A percentile compares a stretch with the other conserved stretches of the same genome.
These are phyloP conservation scores for Daldinia decipiens DNA, from an alignment of 495 filamentous ascomycete species.

Conservation along the genomic window DNA sequence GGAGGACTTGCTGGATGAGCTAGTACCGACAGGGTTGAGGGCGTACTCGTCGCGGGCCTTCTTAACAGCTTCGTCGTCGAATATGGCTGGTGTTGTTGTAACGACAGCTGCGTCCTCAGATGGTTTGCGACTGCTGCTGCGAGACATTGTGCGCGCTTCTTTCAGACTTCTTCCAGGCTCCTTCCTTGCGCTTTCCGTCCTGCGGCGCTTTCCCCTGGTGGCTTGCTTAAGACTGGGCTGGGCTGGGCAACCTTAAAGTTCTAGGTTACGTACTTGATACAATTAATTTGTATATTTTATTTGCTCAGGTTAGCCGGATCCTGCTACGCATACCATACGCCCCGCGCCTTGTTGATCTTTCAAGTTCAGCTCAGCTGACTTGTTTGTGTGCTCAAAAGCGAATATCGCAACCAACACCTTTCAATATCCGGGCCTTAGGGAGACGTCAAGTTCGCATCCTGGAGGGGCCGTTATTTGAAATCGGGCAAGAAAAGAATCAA, in stretches of 20 bases:
- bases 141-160: conserved; percentile 25
- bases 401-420: conserved; percentile 14
- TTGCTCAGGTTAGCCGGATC: neutral
- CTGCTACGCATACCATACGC: conserved; percentile 9
- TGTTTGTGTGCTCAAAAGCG: conserved; percentile 6
- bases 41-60: conserved; percentile 37
- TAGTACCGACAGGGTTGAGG: conserved; percentile 28
- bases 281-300: neutral
- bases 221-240: neutral
- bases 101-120: conserved; percentile 3
- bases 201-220: conserved; percentile 14
- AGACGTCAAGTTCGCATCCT: conserved; percentile 21
- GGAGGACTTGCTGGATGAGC: conserved; percentile 22
- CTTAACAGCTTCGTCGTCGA: conserved; percentile 26
- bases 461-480: neutral
- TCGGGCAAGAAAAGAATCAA: neutral
- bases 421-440: neutral
- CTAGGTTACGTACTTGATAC: no score
- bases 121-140: conserved; percentile 21
- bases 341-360: conserved; percentile 34
- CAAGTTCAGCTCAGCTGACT: conserved; percentile 33
- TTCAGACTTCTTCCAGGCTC: neutral
- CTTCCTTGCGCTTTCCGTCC: conserved; percentile 19
- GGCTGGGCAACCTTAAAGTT: neutral
- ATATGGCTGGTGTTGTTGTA: neutral